Evolutionary conservation across 2,329 filamentous ascomycete species (phyloP), one percentile per base, ranked within the genome.

Genomic region (Periconia sp.): DNA sequence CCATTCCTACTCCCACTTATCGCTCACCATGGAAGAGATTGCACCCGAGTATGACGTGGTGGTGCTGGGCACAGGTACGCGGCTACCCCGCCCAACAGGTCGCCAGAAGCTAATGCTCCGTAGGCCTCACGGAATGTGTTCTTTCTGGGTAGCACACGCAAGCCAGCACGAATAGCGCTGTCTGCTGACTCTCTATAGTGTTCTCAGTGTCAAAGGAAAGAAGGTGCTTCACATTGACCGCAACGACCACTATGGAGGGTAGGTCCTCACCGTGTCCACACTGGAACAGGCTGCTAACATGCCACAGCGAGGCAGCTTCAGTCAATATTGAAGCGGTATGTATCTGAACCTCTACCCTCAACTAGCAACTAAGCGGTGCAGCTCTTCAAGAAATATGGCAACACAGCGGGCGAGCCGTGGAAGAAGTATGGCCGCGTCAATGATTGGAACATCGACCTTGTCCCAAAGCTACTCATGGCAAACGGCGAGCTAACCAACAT

Each of bases 371-470:
- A 51, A 81, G 63, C 32, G 21, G 35, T 21, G 26, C 56, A 95
- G 90, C 88, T 99, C 63, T 97, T 95, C 83, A 95, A 94, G 79
- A 95, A 92, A 73, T 95, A 96, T 73, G 89, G 89, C 71, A 94
- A 94, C 79, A 89, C 84, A 69, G 71, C 76, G 47, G 86, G 91
- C 68, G 89, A 96, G 79, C 92, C 92, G 57, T 97, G 94, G 94
- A 92, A 95, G 80, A 92, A 96, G 75, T 97, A 96, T 73, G 92
- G 92, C 63, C 88, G 94, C 48, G 80, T 86, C 70, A 96, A 96
- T 77, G 92, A 97, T 82, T 99, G 94, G 94, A 97, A 96, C 80
- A 95, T 99, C 74, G 95, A 99, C 71, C 83, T 99, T 50, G 92
- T 99, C 35, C 92, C 94, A 59, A 99, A 99, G 82, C 86, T 99